These are phyloP conservation scores for Umbelopsis vinacea DNA, from an alignment of 192 early-diverging fungal genomes.

Conservation along the genomic window DNA sequence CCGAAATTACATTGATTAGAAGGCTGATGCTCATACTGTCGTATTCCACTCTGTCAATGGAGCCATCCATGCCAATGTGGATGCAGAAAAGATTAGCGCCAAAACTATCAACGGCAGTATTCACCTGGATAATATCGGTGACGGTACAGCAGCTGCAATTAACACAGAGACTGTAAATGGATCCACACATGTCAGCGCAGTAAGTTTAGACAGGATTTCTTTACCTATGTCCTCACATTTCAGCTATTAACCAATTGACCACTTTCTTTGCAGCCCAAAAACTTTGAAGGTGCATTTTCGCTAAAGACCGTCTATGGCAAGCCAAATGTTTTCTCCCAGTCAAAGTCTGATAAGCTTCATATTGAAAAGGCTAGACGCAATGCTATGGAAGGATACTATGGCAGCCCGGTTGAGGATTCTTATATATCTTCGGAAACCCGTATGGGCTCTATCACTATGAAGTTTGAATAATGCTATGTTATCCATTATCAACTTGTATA, in stretches of 20 bases:
- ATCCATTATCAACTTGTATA: background rate
- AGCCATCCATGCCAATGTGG: background rate
- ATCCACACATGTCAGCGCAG: background rate
- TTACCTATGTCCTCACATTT: background rate
- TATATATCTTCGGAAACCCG: background rate
- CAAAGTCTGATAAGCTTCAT: background rate
- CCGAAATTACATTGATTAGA: background rate
- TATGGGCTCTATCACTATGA: background rate
- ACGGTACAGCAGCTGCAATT: background rate
- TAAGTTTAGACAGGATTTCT: background rate
- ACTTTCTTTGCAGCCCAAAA: background rate
- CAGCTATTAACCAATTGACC: background rate
- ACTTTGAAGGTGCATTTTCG: background rate
- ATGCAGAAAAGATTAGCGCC: background rate
- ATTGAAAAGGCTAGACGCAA: background rate
- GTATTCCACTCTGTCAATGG: background rate
- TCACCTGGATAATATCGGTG: background rate
- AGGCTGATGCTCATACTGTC: background rate
- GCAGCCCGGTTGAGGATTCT: background rate
- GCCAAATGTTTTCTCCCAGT: background rate
- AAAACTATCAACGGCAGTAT: background rate
- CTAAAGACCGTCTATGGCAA: background rate
- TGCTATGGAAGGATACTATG: background rate
- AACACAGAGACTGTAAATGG: background rate
- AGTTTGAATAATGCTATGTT: background rate